These are phyloP conservation scores for Pythium rhizo-oryzae DNA, from an alignment of 352 stramenopile genomes.

Conservation along the genomic window DNA sequence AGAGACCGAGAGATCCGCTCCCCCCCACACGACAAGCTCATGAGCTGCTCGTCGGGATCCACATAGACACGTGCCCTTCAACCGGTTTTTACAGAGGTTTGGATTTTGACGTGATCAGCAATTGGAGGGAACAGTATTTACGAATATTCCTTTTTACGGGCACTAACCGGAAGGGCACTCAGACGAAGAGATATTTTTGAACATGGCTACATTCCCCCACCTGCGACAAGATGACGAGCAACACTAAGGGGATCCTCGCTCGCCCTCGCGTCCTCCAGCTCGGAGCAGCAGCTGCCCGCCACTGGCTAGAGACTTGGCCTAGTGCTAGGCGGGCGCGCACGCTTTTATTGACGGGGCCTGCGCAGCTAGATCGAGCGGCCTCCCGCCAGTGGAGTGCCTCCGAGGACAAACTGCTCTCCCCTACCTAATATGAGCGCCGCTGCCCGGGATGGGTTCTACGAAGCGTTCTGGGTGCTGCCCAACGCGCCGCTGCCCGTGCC, in stretches of 20 bases:
- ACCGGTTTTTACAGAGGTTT: slow-evolving; percentile 8
- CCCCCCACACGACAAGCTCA: too few species aligned
- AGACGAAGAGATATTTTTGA: slow-evolving; percentile 12
- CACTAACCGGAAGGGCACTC: neutral
- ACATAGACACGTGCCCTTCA: slow-evolving; percentile 16
- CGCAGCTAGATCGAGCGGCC: too few species aligned
- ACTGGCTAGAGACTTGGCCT: too few species aligned
- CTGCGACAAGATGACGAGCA: slow-evolving; percentile 1
- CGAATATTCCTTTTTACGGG: neutral
- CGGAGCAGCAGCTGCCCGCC: neutral
- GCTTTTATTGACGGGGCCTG: neutral
- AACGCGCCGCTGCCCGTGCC: slow-evolving; percentile 29
- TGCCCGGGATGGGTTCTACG: slow-evolving; percentile 34
- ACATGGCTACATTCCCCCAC: slow-evolving; percentile 25
- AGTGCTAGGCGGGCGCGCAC: neutral
- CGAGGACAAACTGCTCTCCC: neutral
- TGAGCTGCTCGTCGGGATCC: neutral
- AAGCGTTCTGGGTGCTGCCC: slow-evolving; percentile 43
- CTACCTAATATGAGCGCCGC: slow-evolving; percentile 3
- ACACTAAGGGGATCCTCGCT: neutral
- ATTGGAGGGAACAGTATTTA: slow-evolving; percentile 12
- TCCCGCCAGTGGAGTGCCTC: neutral
- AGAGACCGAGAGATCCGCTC: too few species aligned
- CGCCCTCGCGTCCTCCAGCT: too few species aligned
- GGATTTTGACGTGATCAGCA: neutral